Evolutionary conservation across 2,329 filamentous ascomycete species (phyloP), one percentile per base, ranked within the genome.

Genomic region (Pseudohalonectria lignicola): DNA sequence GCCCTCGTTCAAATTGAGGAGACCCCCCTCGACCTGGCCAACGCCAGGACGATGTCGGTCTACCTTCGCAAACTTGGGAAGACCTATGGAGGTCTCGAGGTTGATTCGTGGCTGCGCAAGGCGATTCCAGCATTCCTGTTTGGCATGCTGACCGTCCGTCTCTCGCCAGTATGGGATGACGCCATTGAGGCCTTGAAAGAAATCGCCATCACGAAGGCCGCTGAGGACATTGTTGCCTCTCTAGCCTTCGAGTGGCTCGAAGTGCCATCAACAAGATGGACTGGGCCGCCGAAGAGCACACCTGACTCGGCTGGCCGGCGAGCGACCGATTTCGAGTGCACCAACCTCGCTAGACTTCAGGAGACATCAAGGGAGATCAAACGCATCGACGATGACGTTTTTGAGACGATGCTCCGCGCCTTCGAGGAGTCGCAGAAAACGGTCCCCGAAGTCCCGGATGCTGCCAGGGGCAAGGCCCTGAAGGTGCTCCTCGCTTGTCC

Each of bases 121-220:
- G 76, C 86, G 6, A 71, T 96, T 21, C 84, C 88, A 0, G 71
- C 76, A 1, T 96, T 88, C 51, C 79, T 86, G 49, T 94, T 95
- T 49, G 92, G 92, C 35, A 73, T 95, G 59, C 70, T 96, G 42
- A 92, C 88, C 1, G 78, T 94, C 35, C 85, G 82, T 47, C 69
- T 95, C 46, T 75, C 87, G 1, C 86, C 86, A 26, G 67, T 93
- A 5, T 95, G 90, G 85, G 85, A 94, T 43, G 86, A 94, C 49
- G 75, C 85, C 1, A 76, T 82, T 36, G 73, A 78, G 39, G 78
- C 84, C 1, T 62, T 98, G 51, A 82, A 86, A 50, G 70, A 80
- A 37, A 78, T 98, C 39, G 74, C 79, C 16, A 72, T 84, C 47
- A 71, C 70, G 17, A 79, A 82, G 46, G 59, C 64, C 29, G 86